Evolutionary conservation across 2,329 filamentous ascomycete genomes (phyloP), one percentile per base, ranked within the genome.

Genomic region (Curvularia sp.): DNA sequence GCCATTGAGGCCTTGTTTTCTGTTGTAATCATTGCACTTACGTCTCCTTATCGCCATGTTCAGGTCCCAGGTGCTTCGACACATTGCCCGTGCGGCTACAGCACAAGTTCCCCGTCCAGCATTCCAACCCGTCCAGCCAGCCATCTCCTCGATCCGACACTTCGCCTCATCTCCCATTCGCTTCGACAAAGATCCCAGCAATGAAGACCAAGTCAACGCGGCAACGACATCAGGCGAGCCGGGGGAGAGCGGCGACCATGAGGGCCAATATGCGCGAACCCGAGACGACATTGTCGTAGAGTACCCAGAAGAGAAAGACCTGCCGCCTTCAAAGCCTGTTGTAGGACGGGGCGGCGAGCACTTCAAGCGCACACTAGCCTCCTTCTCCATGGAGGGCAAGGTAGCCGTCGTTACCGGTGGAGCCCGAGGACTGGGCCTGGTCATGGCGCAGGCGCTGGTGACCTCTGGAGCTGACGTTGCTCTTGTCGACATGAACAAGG

Each of bases 401-500:
- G 90, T 93, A 8, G 92, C 87, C 46, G 83, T 97, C 39, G 90
- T 98, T 38, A 98, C 94, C 1, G 94, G 94, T 51, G 94, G 93
- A 73, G 94, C 94, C 25, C 85, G 93, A 73, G 94, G 94, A 7
- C 79, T 98, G 57, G 94, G 94, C 38, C 82, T 97, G 60, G 93
- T 96, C 68, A 97, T 98, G 90, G 91, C 90, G 50, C 93, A 97
- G 81, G 93, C 91, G 46, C 86, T 97, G 78, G 90, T 97, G 52
- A 89, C 92, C 52, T 95, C 91, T 53, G 94, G 94, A 51, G 91
- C 92, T 9, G 89, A 96, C 76, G 84, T 97, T 61, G 94, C 94
- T 41, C 91, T 98, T 77, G 92, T 97, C 39, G 94, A 98, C 77
- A 82, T 97, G 81, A 97, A 98, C 80, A 90, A 91, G 82, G 90